A percentile compares a stretch with the other conserved stretches of the same genome.
Evolutionary conservation across 192 early-diverging fungal species (phyloP).

Genomic region (Rhizophagus prolifer): DNA sequence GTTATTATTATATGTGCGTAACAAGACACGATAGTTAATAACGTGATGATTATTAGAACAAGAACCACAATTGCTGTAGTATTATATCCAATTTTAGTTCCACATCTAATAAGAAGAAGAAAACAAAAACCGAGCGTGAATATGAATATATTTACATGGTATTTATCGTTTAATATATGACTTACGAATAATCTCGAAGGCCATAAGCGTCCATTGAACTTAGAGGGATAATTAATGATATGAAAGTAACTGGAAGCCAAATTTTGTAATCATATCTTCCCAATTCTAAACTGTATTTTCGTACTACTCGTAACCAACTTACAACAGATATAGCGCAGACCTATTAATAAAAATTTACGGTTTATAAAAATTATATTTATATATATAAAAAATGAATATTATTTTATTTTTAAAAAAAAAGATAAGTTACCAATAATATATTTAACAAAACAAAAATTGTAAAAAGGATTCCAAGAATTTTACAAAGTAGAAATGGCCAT

Average conservation of each 20-base stretch:
- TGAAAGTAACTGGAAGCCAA: neutral
- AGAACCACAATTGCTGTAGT: too few relatives aligned
- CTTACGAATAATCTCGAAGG: neutral
- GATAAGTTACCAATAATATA: neutral
- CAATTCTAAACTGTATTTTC: neutral
- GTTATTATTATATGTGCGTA: too few relatives aligned
- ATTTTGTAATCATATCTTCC: conserved; percentile 8
- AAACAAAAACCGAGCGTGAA: too few relatives aligned
- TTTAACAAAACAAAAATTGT: neutral
- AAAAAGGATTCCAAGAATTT: neutral
- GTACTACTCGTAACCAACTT: neutral
- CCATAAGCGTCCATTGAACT: neutral
- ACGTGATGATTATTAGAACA: too few relatives aligned
- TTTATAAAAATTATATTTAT: too few relatives aligned
- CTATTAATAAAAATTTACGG: too few relatives aligned
- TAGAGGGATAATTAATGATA: neutral
- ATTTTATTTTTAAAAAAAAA: too few relatives aligned
- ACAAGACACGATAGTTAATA: too few relatives aligned
- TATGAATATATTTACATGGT: too few relatives aligned
- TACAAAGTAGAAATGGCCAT: neutral
- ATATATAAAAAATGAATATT: too few relatives aligned
- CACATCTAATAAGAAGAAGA: too few relatives aligned
- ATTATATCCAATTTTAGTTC: too few relatives aligned
- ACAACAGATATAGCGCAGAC: neutral
- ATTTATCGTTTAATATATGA: neutral